These are phyloP conservation scores for Boletellus deceptivus DNA, from an alignment of 1,284 basidiomycete genomes.

Conservation along the genomic window DNA sequence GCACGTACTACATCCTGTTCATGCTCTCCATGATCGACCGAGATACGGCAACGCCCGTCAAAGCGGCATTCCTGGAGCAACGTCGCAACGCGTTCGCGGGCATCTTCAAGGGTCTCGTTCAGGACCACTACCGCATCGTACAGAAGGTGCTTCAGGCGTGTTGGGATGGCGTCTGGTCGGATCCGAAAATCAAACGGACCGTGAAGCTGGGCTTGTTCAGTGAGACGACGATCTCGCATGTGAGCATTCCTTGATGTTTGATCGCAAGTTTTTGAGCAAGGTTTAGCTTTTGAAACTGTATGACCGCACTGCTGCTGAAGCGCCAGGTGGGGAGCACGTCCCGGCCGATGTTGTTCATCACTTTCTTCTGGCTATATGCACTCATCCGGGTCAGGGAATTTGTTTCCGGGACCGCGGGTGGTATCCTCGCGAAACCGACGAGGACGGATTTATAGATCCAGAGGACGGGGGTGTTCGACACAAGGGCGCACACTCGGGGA, in stretches of 20 bases:
- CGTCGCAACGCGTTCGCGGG: slow-evolving; percentile 58
- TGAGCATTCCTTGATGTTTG: slow-evolving; percentile 31
- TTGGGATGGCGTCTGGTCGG: slow-evolving; percentile 62
- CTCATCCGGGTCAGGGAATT: slow-evolving; percentile 78
- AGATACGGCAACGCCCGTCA: slow-evolving; percentile 48
- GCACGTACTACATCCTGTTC: slow-evolving; percentile 66
- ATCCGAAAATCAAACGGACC: slow-evolving; percentile 65
- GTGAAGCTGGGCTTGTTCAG: slow-evolving; percentile 67
- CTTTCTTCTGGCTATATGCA: slow-evolving; percentile 86
- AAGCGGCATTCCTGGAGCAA: slow-evolving; percentile 64
- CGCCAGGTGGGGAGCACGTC: slow-evolving; percentile 48
- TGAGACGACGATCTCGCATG: slow-evolving; percentile 60
- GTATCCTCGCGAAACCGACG: slow-evolving; percentile 71
- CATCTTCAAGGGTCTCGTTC: slow-evolving; percentile 64
- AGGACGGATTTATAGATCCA: slow-evolving; percentile 19
- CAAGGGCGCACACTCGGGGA: slow-evolving; percentile 37
- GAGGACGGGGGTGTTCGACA: slow-evolving; percentile 26
- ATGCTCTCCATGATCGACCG: slow-evolving; percentile 66
- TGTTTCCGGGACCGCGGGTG: slow-evolving; percentile 90
- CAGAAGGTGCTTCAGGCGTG: slow-evolving; percentile 58
- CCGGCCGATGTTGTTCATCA: slow-evolving; percentile 85
- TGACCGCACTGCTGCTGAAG: slow-evolving; percentile 54
- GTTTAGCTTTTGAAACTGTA: slow-evolving; percentile 68
- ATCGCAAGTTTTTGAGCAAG: not conserved
- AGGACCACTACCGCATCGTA: slow-evolving; percentile 60